A percentile compares a stretch with the other conserved stretches of the same genome.
These are phyloP conservation scores for Phytophthora sp. DNA, from an alignment of 352 stramenopile species.

Conservation along the genomic window DNA sequence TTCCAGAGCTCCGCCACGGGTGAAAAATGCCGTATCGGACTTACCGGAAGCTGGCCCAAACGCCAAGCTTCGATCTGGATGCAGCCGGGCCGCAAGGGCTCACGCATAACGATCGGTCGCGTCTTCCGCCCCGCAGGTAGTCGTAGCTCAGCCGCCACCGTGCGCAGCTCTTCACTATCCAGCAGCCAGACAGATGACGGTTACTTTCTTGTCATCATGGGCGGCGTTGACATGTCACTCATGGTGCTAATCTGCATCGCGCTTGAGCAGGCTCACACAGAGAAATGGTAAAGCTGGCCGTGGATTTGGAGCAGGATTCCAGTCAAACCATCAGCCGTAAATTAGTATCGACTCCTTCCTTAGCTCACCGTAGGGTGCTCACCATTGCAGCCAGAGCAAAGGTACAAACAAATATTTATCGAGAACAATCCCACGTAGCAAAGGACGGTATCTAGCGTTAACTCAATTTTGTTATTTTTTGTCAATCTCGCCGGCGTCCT, in stretches of 20 bases:
- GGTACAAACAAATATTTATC: conserved; percentile 31
- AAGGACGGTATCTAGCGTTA: conserved; percentile 13
- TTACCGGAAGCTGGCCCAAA: conserved; percentile 37
- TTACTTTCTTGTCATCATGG: conserved; percentile 44
- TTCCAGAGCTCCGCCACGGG: conserved; percentile 30
- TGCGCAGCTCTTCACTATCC: conserved; percentile 27
- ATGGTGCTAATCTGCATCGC: conserved; percentile 53
- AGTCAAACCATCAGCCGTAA: conserved; percentile 1
- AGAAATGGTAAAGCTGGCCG: conserved; percentile 32
- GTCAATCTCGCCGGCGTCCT: too few relatives aligned
- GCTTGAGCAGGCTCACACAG: conserved; percentile 40
- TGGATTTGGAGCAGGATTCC: too few relatives aligned
- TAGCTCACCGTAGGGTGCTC: conserved; percentile 5
- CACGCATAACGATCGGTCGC: conserved; percentile 35
- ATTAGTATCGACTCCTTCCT: conserved; percentile 9
- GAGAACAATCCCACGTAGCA: conserved; percentile 14
- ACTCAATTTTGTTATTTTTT: conserved; percentile 12
- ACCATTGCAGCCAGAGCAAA: conserved; percentile 21
- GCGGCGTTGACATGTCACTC: conserved; percentile 47
- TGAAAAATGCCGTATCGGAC: conserved; percentile 43
- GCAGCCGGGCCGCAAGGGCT: conserved; percentile 31
- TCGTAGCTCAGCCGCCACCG: conserved; percentile 30
- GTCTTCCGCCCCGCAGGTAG: conserved; percentile 36
- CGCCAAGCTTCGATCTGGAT: conserved; percentile 47
- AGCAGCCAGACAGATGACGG: conserved; percentile 33